phyloP scores from a whole-genome alignment of 352 stramenopile genomes.

The Phytophthora brassicae region DNA sequence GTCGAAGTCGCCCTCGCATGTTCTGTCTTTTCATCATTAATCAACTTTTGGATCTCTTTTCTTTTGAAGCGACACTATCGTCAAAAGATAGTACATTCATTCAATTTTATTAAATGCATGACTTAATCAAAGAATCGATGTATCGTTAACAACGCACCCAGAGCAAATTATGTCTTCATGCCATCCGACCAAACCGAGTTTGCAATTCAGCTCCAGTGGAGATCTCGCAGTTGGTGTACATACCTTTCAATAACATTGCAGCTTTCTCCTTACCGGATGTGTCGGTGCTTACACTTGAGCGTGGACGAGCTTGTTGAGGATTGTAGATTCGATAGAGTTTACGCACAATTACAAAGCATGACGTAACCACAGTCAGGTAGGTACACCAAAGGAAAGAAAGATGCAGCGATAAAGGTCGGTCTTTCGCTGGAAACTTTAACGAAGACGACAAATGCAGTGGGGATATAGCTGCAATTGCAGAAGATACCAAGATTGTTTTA shows the following conservation, averaged over 20 bases:
- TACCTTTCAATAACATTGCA: no score
- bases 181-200: no score
- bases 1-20: slow-evolving; percentile 30
- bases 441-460: slow-evolving; percentile 15
- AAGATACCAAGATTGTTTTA: slow-evolving; percentile 7
- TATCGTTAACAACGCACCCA: no score
- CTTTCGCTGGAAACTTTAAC: slow-evolving; percentile 10
- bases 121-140: no score
- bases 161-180: no score
- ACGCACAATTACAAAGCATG: neutral
- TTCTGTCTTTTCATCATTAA: slow-evolving; percentile 10
- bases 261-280: slow-evolving; percentile 10
- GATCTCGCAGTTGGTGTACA: no score
- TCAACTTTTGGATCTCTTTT: neutral
- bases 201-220: no score
- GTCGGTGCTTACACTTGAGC: slow-evolving; percentile 8
- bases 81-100: no score
- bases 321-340: slow-evolving; percentile 17
- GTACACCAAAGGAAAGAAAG: slow-evolving; percentile 15
- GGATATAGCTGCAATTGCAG: slow-evolving; percentile 5
- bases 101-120: no score
- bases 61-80: slow-evolving; percentile 27
- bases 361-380: slow-evolving; percentile 5
- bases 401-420: slow-evolving; percentile 10
- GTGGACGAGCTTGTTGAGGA: slow-evolving; percentile 6